phyloP scores from a whole-genome alignment of 2,329 filamentous ascomycete species.

The Fusarium avenaceum region DNA sequence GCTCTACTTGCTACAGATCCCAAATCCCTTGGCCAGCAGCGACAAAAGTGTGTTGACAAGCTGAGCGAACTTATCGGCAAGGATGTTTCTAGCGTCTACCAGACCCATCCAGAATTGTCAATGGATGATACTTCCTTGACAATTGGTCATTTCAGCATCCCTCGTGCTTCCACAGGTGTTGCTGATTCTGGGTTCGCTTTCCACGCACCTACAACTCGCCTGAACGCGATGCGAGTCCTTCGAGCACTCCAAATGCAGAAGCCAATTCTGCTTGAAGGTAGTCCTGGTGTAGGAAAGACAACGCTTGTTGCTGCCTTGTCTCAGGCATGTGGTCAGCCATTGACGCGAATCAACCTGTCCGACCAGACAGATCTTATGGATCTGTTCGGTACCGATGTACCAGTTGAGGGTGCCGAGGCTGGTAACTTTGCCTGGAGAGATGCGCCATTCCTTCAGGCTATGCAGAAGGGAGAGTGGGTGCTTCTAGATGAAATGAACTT shows the following conservation, averaged over 20 bases:
- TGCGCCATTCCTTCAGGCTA: constrained; percentile 93
- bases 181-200: constrained; percentile 69
- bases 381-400: constrained; percentile 95
- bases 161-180: constrained; percentile 60
- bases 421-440: constrained; percentile 96
- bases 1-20: constrained; percentile 82
- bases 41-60: constrained; percentile 78
- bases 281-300: constrained; percentile 98
- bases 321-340: constrained; percentile 79
- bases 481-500: constrained; percentile 98
- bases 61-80: constrained; percentile 74
- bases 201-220: constrained; percentile 87
- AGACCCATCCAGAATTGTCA: constrained; percentile 69
- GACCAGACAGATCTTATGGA: constrained; percentile 99
- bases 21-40: constrained; percentile 77
- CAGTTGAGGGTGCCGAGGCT: constrained; percentile 90
- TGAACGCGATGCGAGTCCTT: constrained; percentile 91
- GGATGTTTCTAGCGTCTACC: constrained; percentile 76
- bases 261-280: constrained; percentile 94
- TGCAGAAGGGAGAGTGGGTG: constrained; percentile 98
- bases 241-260: constrained; percentile 90
- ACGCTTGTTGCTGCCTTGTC: constrained; percentile 90
- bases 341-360: constrained; percentile 96
- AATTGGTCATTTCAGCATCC: constrained; percentile 82
- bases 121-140: constrained; percentile 66